These are phyloP conservation scores for Betula pendula DNA, from an alignment of 306 rosid genomes.

Conservation along the genomic window DNA sequence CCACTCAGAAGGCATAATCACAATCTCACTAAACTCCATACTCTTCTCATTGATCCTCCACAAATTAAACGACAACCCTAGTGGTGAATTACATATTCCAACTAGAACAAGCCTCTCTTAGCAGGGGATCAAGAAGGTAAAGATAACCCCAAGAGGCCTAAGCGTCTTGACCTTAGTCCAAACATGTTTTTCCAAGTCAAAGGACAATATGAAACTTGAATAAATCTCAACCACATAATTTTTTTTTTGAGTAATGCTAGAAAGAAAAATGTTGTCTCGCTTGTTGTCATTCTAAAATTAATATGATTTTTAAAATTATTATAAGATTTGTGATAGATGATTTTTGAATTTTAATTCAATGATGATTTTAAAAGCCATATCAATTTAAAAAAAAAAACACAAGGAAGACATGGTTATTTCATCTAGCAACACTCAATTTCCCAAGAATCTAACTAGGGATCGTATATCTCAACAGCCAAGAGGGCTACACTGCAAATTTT, in stretches of 20 bases:
- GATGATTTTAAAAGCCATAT: too few relatives aligned
- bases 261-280: too few relatives aligned
- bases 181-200: slow-evolving; percentile 41
- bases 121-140: slow-evolving; percentile 68
- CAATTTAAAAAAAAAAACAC: too few relatives aligned
- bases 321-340: too few relatives aligned
- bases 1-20: slow-evolving; percentile 75
- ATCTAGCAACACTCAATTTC: slow-evolving; percentile 34
- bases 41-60: slow-evolving; percentile 67
- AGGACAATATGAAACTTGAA: slow-evolving; percentile 64
- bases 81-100: slow-evolving; percentile 52
- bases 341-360: too few relatives aligned
- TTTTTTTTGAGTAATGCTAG: too few relatives aligned
- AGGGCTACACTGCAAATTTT: too few relatives aligned
- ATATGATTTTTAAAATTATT: too few relatives aligned
- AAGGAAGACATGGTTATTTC: too few relatives aligned
- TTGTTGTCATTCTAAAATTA: too few relatives aligned
- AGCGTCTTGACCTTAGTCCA: slow-evolving; percentile 75
- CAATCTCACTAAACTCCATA: slow-evolving; percentile 65
- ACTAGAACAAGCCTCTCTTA: slow-evolving; percentile 58
- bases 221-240: slow-evolving; percentile 68
- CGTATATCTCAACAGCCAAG: slow-evolving; percentile 48
- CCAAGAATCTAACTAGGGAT: slow-evolving; percentile 56
- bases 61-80: slow-evolving; percentile 53
- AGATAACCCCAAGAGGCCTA: slow-evolving; percentile 61